Evolutionary conservation across 2,329 filamentous ascomycete genomes (phyloP).

Genomic region (Fonsecaea monophora): DNA sequence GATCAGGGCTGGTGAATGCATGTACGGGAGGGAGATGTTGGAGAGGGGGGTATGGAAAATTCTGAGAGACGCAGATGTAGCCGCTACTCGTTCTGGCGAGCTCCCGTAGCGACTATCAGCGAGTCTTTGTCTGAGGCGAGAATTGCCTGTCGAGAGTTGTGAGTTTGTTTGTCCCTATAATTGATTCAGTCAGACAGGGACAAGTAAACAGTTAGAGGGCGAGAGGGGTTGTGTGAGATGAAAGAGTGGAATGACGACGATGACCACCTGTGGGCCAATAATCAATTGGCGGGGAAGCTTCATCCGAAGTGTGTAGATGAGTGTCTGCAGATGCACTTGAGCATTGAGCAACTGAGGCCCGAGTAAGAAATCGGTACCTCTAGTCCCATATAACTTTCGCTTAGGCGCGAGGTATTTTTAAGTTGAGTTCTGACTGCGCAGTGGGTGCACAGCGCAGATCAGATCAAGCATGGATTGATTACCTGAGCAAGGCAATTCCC

Average conservation of each 20-base stretch:
- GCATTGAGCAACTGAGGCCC: neutral
- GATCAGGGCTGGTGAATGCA: conserved; percentile 9
- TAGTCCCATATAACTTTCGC: conserved; percentile 14
- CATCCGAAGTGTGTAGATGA: neutral
- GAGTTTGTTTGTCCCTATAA: neutral
- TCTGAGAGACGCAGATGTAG: neutral
- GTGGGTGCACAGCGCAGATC: conserved; percentile 1
- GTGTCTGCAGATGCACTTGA: neutral
- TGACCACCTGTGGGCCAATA: neutral
- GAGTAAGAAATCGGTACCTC: conserved; percentile 13
- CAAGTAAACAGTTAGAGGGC: neutral
- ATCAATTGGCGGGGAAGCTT: neutral
- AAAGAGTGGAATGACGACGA: neutral
- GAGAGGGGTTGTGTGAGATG: neutral
- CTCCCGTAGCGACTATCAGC: conserved; percentile 15
- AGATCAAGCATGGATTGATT: conserved; percentile 13
- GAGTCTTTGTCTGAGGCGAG: conserved; percentile 18
- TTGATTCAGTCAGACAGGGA: neutral
- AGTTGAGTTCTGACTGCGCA: conserved; percentile 1
- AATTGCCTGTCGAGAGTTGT: conserved; percentile 17
- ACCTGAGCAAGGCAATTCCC: conserved; percentile 6
- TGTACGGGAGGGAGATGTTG: neutral
- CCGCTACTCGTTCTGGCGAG: neutral
- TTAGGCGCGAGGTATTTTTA: conserved; percentile 17
- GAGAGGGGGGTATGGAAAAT: neutral